Percentiles rank a stretch among this genome's conserved stretches.
These are phyloP conservation scores for Mucor lusitanicus DNA, from an alignment of 371 early-diverging fungal genomes.

Conservation along the genomic window DNA sequence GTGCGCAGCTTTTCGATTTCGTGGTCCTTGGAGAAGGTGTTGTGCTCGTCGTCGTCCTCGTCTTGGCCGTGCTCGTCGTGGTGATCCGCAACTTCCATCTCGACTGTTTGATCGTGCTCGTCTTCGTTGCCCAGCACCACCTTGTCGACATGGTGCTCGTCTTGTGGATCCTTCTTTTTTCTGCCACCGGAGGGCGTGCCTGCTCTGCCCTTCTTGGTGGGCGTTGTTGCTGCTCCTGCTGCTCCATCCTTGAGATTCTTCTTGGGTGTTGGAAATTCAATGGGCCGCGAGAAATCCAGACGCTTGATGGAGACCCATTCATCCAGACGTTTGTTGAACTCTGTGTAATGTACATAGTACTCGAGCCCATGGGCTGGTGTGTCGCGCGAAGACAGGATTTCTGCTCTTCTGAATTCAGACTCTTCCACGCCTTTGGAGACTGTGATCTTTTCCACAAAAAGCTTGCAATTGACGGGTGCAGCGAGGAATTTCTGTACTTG, in stretches of 20 bases:
- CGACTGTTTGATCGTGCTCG: slow-evolving; percentile 16
- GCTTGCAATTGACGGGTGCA: slow-evolving; percentile 61
- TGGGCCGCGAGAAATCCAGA: slow-evolving; percentile 73
- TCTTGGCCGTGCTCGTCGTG: slow-evolving; percentile 42
- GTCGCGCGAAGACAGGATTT: slow-evolving; percentile 87
- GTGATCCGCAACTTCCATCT: slow-evolving; percentile 6
- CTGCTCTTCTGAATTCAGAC: slow-evolving; percentile 84
- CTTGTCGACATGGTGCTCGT: slow-evolving; percentile 8
- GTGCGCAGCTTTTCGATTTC: slow-evolving; percentile 92
- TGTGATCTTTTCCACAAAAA: slow-evolving; percentile 70
- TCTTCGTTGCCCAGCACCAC: slow-evolving; percentile 19
- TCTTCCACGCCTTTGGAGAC: slow-evolving; percentile 31
- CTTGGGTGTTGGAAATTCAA: slow-evolving; percentile 65
- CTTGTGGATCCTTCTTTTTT: slow-evolving; percentile 12
- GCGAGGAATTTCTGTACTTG: slow-evolving; percentile 32
- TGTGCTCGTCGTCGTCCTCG: slow-evolving; percentile 42
- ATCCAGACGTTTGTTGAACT: slow-evolving; percentile 99
- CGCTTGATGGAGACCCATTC: slow-evolving; percentile 90
- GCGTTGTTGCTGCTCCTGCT: slow-evolving; percentile 53
- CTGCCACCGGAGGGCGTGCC: slow-evolving; percentile 8
- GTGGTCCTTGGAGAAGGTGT: slow-evolving; percentile 76
- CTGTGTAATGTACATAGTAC: slow-evolving; percentile 98
- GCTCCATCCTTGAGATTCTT: slow-evolving; percentile 47
- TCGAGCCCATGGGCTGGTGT: slow-evolving; percentile 54
- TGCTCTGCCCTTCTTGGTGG: slow-evolving; percentile 32